These are phyloP conservation scores for Trichoderma orchidacearum DNA, from an alignment of 495 filamentous ascomycete species.

Conservation along the genomic window DNA sequence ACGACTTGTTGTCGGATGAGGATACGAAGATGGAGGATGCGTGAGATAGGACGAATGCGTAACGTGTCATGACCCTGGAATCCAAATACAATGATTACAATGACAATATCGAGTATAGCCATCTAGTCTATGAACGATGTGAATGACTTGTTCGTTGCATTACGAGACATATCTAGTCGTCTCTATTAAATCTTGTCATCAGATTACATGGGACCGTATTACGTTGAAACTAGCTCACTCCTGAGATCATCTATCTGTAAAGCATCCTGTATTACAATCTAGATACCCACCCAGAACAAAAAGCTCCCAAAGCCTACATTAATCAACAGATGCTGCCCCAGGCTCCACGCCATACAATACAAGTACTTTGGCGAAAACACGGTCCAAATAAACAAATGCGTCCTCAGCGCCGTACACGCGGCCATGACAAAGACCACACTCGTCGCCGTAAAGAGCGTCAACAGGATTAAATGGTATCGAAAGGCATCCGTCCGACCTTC, in stretches of 20 bases:
- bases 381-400: conserved; percentile 97
- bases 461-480: conserved; percentile 35
- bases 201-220: too few relatives aligned
- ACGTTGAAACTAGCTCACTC: too few relatives aligned
- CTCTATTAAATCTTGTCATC: too few relatives aligned
- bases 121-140: too few relatives aligned
- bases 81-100: too few relatives aligned
- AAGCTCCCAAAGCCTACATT: conserved; percentile 45
- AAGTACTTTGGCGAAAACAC: conserved; percentile 97
- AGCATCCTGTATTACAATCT: too few relatives aligned
- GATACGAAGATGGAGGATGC: conserved; percentile 11
- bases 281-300: conserved; percentile 36
- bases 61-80: background rate
- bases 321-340: conserved; percentile 63
- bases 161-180: too few relatives aligned
- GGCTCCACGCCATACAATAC: conserved; percentile 76
- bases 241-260: too few relatives aligned
- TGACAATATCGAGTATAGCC: too few relatives aligned
- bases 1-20: conserved; percentile 32
- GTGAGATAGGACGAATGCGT: background rate
- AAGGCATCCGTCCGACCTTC: conserved; percentile 11
- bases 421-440: conserved; percentile 64
- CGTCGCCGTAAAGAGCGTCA: conserved; percentile 52
- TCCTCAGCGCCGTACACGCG: conserved; percentile 70
- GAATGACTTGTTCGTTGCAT: too few relatives aligned